Evolutionary conservation across 2,329 filamentous ascomycete genomes (phyloP), one percentile per base, ranked within the genome.

Genomic region (Fusarium penzigii): DNA sequence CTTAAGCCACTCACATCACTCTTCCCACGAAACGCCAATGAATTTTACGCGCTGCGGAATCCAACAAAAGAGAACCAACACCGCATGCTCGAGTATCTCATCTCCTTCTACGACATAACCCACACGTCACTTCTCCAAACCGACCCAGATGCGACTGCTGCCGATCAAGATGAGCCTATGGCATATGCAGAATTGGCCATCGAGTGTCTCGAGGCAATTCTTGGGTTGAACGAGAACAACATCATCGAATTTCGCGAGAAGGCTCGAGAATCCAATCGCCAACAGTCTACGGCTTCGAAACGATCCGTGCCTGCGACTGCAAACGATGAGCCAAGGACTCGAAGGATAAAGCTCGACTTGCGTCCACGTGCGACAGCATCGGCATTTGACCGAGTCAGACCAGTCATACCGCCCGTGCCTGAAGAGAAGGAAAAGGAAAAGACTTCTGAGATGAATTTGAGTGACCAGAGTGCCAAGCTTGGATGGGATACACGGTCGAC

Each of bases 401-500:
- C 20, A 25, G 20, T 25, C 20, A 25, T 25, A 25, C 20, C 20
- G 20, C 20, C 20, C 20, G 20, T 25, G 20, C 20, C 20, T 25
- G 20, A 44, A 32, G 25, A 44, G 17, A 32, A 44, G 20, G 42
- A 44, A 32, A 44, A 32, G 42, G 42, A 12, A 44, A 32, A 25
- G 34, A n/a, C 29, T 29, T n/a, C 17, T 29, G 6, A 16, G 16
- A 29, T 32, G 16, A 44, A 32, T 32, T n/a, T 32, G 29, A 44
- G 42, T 44, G 17, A 29, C 25, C 12, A 44, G 25, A 44, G 42
- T 32, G 42, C 20, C 20, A 44, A 44, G 34, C 42, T 44, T 44
- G 42, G 25, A 44, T 44, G 42, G 42, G 42, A 44, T 44, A 44
- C 20, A 16, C 42, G 42, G 16, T 44, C 42, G 20, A 44, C 42